Evolutionary conservation across 768 basidiomycete species (phyloP), one percentile per base, ranked within the genome.

Genomic region (Pulveroboletus sp.): DNA sequence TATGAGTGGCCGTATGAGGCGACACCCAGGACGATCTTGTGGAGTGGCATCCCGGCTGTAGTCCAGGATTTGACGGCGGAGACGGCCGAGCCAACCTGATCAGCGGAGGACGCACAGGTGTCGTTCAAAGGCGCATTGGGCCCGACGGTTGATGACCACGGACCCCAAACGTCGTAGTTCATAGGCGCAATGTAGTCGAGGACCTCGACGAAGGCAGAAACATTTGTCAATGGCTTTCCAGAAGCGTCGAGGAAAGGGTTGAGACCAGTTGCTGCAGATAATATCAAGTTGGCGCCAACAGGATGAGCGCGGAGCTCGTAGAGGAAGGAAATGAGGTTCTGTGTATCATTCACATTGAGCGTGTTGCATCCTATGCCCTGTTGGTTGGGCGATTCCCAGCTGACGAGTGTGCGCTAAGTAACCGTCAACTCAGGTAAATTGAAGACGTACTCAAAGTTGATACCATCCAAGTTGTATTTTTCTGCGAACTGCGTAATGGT

Each of bases 71-170:
- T 63, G 43, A 97, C 76, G 10, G 87, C 83, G 3, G 82, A 82
- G 25, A 78, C 75, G 2, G 87, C 93, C 45, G 90, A 94, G 5
- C 92, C 90, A 16, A 67, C 64, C 45, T 80, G 85, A 52, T 85
- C 71, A 4, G 69, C 69, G 0, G 75, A 55, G 35, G 80, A 70
- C 1, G 81, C 79, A 65, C 94, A 95, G 1, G 78, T 77, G 63
- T 95, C 85, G 51, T 83, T 73, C 29, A 95, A 69, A 2, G 94
- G 92, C 1, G 94, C 80, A 62, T 90, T 91, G 5, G 94, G 81
- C 3, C 92, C 92, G 41, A 80, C 74, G 55, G 79, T 57, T 53
- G 75, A 58, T 31, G 73, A 73, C 67, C 76, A 75, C 12, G 73
- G 66, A 6, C 82, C 80, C 66, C 74, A 75, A 38, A 84, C 54